Percentiles rank a stretch among this genome's conserved stretches.
Conservation (phyloP, 2,329 filamentous ascomycete species). For the Fusarium solani-melongenae region DNA sequence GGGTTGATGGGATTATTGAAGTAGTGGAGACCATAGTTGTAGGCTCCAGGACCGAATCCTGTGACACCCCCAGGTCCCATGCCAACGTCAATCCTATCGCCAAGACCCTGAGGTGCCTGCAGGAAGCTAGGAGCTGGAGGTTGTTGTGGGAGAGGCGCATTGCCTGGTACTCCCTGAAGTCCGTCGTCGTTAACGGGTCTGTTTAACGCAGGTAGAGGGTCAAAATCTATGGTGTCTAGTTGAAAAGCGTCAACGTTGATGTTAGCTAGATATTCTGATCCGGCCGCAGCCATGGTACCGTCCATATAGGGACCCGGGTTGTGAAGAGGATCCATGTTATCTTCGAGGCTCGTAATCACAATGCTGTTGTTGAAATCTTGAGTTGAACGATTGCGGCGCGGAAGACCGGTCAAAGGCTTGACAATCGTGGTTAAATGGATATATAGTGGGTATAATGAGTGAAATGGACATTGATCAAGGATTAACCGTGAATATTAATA, state of each 20-base stretch:
- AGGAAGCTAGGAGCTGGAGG: background rate
- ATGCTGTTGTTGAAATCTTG: background rate
- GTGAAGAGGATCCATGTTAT: background rate
- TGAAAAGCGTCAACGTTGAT: background rate
- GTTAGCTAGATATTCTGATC: background rate
- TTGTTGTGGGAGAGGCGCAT: background rate
- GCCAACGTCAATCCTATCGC: background rate
- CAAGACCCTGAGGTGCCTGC: background rate
- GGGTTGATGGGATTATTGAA: background rate
- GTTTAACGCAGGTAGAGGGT: background rate
- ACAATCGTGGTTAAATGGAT: background rate
- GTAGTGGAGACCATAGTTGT: background rate
- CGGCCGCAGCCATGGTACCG: background rate
- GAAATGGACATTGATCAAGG: background rate
- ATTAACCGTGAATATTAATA: constrained; percentile 21
- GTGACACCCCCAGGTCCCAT: background rate
- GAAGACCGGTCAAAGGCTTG: background rate
- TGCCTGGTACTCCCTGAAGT: background rate
- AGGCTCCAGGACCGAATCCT: background rate
- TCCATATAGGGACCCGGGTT: background rate
- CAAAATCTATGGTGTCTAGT: background rate
- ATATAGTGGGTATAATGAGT: background rate
- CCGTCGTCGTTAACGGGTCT: background rate
- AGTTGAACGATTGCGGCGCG: background rate
- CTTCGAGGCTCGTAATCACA: background rate